Conservation (phyloP, 2,329 filamentous ascomycete genomes). For the Neofusicoccum ribis region DNA sequence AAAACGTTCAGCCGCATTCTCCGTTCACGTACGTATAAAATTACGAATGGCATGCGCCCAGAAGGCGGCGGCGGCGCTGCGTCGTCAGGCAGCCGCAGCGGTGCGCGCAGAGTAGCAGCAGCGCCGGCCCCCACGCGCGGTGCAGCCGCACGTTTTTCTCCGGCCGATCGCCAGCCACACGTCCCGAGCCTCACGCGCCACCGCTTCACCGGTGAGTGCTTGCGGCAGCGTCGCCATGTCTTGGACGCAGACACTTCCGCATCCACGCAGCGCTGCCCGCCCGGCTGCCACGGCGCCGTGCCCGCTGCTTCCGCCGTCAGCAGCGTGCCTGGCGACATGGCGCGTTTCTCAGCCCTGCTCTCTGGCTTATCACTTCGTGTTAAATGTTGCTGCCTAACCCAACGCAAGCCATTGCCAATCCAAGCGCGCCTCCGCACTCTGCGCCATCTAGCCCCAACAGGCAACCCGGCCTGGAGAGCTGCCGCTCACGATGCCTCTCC, state of each 20-base stretch:
- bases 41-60: not conserved
- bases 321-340: constrained; percentile 7
- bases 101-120: not conserved
- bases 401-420: not conserved
- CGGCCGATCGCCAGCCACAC: not conserved
- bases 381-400: constrained; percentile 4
- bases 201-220: not conserved
- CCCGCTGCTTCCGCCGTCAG: not conserved
- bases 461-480: not conserved
- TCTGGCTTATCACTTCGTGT: constrained; percentile 8
- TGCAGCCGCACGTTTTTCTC: not conserved
- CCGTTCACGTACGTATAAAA: not conserved
- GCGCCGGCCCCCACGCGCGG: not conserved
- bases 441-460: not conserved
- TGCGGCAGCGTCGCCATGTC: not conserved
- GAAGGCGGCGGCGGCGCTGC: too few species aligned
- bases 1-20: constrained; percentile 11
- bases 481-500: not conserved
- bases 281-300: too few species aligned
- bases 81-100: too few species aligned
- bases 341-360: not conserved
- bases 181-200: not conserved
- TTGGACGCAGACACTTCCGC: not conserved
- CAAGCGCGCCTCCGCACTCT: not conserved
- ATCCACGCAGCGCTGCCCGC: too few species aligned